Percentiles rank a stretch among this genome's conserved stretches.
Conservation (phyloP, 1,284 basidiomycete genomes). For the Psilocybe mexicana region DNA sequence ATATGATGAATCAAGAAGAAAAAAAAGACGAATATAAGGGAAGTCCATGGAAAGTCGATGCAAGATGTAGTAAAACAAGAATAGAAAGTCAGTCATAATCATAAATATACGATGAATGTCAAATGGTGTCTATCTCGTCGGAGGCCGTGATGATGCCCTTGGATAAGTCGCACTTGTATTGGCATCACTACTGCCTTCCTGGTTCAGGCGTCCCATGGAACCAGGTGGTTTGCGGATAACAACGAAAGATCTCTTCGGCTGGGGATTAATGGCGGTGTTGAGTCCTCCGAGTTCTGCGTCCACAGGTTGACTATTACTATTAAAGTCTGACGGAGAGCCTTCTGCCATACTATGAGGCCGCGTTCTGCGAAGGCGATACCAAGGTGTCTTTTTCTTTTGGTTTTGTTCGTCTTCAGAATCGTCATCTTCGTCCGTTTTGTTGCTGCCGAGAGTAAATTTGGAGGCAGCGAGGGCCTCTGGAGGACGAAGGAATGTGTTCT, state of each 20-base stretch:
- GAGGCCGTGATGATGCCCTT: conserved; percentile 23
- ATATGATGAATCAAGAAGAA: background rate
- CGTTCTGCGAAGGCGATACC: conserved; percentile 63
- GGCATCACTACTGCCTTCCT: conserved; percentile 12
- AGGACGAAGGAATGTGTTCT: conserved; percentile 24
- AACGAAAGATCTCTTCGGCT: conserved; percentile 57
- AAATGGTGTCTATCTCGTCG: conserved; percentile 21
- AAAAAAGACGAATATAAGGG: background rate
- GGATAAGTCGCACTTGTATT: conserved; percentile 16
- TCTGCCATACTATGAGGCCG: conserved; percentile 61
- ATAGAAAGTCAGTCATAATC: conserved; percentile 1
- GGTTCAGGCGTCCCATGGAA: conserved; percentile 32
- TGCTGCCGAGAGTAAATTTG: conserved; percentile 16
- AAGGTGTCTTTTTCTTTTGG: conserved; percentile 58
- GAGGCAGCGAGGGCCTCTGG: conserved; percentile 13
- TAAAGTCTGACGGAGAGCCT: conserved; percentile 31
- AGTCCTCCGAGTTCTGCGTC: conserved; percentile 40
- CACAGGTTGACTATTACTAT: conserved; percentile 25
- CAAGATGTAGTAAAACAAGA: conserved; percentile 6
- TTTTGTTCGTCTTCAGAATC: conserved; percentile 40
- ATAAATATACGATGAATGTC: background rate
- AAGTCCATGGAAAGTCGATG: background rate
- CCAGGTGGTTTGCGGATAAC: conserved; percentile 61
- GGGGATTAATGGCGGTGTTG: conserved; percentile 20
- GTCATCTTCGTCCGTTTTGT: conserved; percentile 30